Evolutionary conservation across 2,329 filamentous ascomycete species (phyloP), one percentile per base, ranked within the genome.

Genomic region (Furcasterigmium sp.): DNA sequence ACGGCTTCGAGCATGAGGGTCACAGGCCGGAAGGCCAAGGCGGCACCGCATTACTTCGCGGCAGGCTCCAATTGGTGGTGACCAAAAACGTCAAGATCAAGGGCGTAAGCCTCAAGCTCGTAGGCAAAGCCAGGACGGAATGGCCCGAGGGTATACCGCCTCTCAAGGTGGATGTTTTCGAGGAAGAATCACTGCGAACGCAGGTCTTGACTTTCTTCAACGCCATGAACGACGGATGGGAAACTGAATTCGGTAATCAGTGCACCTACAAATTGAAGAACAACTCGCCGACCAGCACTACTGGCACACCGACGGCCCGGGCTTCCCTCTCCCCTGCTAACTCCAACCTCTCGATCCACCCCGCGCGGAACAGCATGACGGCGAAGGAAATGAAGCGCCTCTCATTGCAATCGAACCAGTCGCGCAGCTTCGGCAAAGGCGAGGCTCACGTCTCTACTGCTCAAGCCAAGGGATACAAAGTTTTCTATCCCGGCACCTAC

Each of bases 91-190:
- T 90, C 37, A 98, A 98, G 66, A 83, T 98, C 52, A 96, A 95
- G 69, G 85, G 88, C 4, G 79, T 98, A 19, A 90, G 86, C 6
- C 72, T 98, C 41, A 91, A 87, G 55, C 87, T 98, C 53, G 79
- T 84, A 32, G 93, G 91, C 23, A 85, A 82, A 58, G 88, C 90
- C 3, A 80, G 85, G 50, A 97, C 93, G 2, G 90, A 95, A 58
- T 98, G 93, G 93, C 91, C 93, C 14, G 93, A 97, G 69, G 89
- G 90, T 40, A 93, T 97, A 23, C 91, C 93, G 3, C 90, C 91
- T 0, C 76, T 84, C 45, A 95, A 95, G 62, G 76, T 84, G 1
- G 87, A 95, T 32, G 82, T 88, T 42, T 85, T 81, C 55, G 90
- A 97, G 58, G 86, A 88, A 49, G 86, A 93, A 53, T 87, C 83